Percentiles rank a stretch among this genome's conserved stretches.
phyloP scores from a whole-genome alignment of 164 flowering plant species.

The Echeveria elegans region DNA sequence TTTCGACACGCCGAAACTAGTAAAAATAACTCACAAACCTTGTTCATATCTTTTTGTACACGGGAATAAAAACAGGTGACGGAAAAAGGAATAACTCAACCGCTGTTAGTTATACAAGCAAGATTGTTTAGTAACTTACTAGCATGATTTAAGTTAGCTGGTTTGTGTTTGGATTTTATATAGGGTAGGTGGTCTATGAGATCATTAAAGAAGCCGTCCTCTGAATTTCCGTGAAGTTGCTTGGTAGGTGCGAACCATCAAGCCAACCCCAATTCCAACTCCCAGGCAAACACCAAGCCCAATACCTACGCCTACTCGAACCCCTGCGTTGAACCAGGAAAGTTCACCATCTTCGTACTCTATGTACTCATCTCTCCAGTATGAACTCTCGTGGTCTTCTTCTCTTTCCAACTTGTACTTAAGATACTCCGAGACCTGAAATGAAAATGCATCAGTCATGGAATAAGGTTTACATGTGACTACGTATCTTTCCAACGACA shows the following conservation, averaged over 20 bases:
- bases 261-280: not conserved
- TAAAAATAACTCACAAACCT: not conserved
- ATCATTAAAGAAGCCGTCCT: not conserved
- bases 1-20: not conserved
- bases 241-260: conserved; percentile 3
- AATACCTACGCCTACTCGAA: conserved; percentile 81
- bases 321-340: conserved; percentile 90
- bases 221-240: conserved; percentile 1
- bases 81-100: not conserved
- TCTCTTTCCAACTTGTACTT: conserved; percentile 38
- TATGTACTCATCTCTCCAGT: conserved; percentile 46
- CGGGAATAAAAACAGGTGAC: not conserved
- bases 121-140: not conserved
- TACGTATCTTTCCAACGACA: too few relatives aligned
- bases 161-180: not conserved
- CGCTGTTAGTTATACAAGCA: not conserved
- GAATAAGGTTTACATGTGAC: not conserved
- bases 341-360: conserved; percentile 80
- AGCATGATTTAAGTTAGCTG: not conserved
- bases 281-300: conserved; percentile 37
- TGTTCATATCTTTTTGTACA: not conserved
- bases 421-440: not conserved
- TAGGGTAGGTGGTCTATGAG: not conserved
- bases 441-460: not conserved
- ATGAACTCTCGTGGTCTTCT: conserved; percentile 39